Evolutionary conservation across 352 stramenopile genomes (phyloP).

Genomic region (Sclerospora graminicola): DNA sequence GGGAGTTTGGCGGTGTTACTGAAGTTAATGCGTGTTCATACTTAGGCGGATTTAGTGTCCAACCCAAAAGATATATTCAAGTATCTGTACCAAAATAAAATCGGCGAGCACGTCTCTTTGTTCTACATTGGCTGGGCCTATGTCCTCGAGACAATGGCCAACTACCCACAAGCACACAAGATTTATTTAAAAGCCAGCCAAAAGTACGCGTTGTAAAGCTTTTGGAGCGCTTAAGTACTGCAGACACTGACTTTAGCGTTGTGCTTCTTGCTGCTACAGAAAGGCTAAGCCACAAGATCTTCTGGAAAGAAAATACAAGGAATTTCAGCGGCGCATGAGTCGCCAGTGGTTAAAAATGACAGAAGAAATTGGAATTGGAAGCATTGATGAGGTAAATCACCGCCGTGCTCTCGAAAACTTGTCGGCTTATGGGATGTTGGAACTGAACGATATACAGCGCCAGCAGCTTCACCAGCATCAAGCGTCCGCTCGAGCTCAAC

Average conservation of each 20-base stretch:
- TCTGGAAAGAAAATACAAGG: conserved; percentile 64
- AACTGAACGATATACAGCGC: conserved; percentile 44
- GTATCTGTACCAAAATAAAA: conserved; percentile 83
- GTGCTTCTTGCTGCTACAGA: conserved; percentile 18
- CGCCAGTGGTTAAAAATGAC: conserved; percentile 71
- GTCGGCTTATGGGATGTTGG: conserved; percentile 27
- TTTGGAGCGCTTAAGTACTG: neutral
- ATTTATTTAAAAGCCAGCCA: conserved; percentile 80
- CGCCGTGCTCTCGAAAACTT: conserved; percentile 55
- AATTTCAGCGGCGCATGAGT: conserved; percentile 78
- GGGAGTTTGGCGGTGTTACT: neutral
- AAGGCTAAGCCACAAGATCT: conserved; percentile 61
- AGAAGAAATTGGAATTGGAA: conserved; percentile 19
- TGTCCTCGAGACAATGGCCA: conserved; percentile 68
- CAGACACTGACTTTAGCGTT: neutral
- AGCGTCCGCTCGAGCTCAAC: conserved; percentile 39
- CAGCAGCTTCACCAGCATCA: conserved; percentile 60
- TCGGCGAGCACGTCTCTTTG: conserved; percentile 63
- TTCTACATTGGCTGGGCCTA: conserved; percentile 85
- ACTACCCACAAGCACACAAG: conserved; percentile 78
- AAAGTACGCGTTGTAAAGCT: conserved; percentile 46
- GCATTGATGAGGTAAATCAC: conserved; percentile 32
- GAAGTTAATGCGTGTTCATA: neutral
- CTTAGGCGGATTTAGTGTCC: conserved; percentile 69
- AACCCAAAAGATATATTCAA: conserved; percentile 87